A percentile compares a stretch with the other conserved stretches of the same genome.
These are phyloP conservation scores for rapeseed (Brassica napus) DNA, from an alignment of 345 rosid genomes.

Conservation along the genomic window Da-Ae NC_063438.1:2116001-2116500, in stretches of 20 bases:
- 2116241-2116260: slow-evolving; percentile 77
- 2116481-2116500: slow-evolving; percentile 65
- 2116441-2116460: slow-evolving; percentile 82
- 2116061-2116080: slow-evolving; percentile 78
- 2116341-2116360: slow-evolving; percentile 75
- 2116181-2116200: slow-evolving; percentile 47
- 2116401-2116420: slow-evolving; percentile 88
- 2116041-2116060: slow-evolving; percentile 57
- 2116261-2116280: slow-evolving; percentile 71
- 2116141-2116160: slow-evolving; percentile 80
- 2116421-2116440: slow-evolving; percentile 78
- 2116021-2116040: slow-evolving; percentile 81
- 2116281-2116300: slow-evolving; percentile 80
- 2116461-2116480: slow-evolving; percentile 87
- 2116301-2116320: slow-evolving; percentile 89
- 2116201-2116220: slow-evolving; percentile 63
- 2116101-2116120: slow-evolving; percentile 84
- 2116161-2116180: slow-evolving; percentile 83
- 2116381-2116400: slow-evolving; percentile 83
- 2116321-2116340: slow-evolving; percentile 68
- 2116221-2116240: slow-evolving; percentile 77
- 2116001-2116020: slow-evolving; percentile 70
- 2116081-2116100: slow-evolving; percentile 64
- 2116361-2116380: slow-evolving; percentile 80
- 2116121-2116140: slow-evolving; percentile 86